Conservation (phyloP, 129 eudicot genomes). For the Deinandra increscens region DNA sequence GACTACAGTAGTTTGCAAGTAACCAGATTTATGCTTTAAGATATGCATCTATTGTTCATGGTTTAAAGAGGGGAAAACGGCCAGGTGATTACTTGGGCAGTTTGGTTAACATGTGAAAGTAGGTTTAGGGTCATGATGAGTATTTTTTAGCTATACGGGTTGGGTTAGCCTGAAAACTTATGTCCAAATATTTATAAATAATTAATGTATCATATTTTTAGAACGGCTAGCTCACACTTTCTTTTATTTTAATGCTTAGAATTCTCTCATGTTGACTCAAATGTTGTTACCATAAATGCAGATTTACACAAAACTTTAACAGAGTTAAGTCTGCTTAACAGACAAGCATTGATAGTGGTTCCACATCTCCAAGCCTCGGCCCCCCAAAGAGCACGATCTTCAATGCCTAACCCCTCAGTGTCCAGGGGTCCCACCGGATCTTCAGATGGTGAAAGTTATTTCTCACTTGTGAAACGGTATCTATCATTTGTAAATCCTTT, state of each 20-base stretch:
- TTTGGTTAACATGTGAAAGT: not conserved
- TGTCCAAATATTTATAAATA: not conserved
- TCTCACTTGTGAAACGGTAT: conserved; percentile 47
- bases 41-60: not conserved
- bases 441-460: conserved; percentile 64
- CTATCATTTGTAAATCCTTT: conserved; percentile 69
- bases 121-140: not conserved
- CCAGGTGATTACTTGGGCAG: too few species aligned
- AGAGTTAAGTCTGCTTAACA: conserved; percentile 56
- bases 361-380: conserved; percentile 36
- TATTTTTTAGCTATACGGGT: not conserved
- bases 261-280: conserved; percentile 7
- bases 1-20: not conserved
- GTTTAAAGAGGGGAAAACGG: not conserved
- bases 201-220: too few species aligned
- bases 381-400: conserved; percentile 34
- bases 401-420: conserved; percentile 25
- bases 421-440: conserved; percentile 36
- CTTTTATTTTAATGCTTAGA: not conserved
- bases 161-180: not conserved
- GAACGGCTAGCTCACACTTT: too few species aligned
- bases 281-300: conserved; percentile 29
- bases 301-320: conserved; percentile 60
- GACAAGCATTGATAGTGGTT: conserved; percentile 80
- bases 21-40: conserved; percentile 6